Evolutionary conservation across 148 eudicot genomes (phyloP), one percentile per base, ranked within the genome.

Genomic region (Bassia scoparia): DNA sequence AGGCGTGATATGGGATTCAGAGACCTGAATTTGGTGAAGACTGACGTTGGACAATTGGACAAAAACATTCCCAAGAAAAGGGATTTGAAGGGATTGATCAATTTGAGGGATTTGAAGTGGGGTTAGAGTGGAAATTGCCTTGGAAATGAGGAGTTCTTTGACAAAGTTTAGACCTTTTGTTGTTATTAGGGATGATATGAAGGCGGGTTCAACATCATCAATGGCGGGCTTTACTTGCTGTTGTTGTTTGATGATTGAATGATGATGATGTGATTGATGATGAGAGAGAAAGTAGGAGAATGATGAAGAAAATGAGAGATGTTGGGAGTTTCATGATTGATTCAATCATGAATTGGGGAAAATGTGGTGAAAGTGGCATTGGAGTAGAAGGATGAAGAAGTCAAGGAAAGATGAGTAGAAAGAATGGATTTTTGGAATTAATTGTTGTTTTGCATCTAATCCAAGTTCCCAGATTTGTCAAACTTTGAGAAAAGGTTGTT

Each of bases 161-260:
- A 80, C 62, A 66, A 91, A 95, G 59, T 83, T 81, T 30, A 95
- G 79, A 33, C 99, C 99, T 43, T 76, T 87, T 60, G 87, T 78
- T 21, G 97, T 84, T 23, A 91, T 84, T 48, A 80, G 46, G 41
- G 89, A 44, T 31, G 93, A 87, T 61, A 89, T 82, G 75, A 75
- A 81, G 34, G 89, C 86, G 34, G 81, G 33, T 55, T 74, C 81
- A 21, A 20, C 21, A 37, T 37, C 41, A 37, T 37, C 7, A 2
- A 41, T 41, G 46, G 46, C 9, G 5, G 43, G 5, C 9, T 6
- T 37, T 37, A n/a, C n/a, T n/a, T n/a, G n/a, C n/a, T n/a, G n/a
- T n/a, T n/a, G n/a, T n/a, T n/a, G n/a, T n/a, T n/a, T n/a, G n/a
- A n/a, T n/a, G n/a, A n/a, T 37, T 41, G 46, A 14, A 8, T 6